phyloP scores from a whole-genome alignment of 2,329 filamentous ascomycete species.

The Phyllosticta citribraziliensis region DNA sequence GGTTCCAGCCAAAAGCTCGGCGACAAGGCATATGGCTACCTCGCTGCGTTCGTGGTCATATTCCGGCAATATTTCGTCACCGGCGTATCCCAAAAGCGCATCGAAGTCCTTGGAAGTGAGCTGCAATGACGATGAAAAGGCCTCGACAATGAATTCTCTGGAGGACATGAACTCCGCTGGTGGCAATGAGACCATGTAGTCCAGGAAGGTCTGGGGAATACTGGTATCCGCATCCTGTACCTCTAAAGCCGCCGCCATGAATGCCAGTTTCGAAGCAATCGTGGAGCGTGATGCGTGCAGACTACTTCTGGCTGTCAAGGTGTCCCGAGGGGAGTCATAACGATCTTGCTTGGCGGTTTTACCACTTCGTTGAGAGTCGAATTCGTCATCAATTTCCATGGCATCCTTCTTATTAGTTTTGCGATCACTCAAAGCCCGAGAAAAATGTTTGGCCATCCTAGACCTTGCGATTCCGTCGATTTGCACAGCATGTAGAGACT shows the following conservation, averaged over 20 bases:
- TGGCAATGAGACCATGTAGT: conserved; percentile 10
- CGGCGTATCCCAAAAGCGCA: conserved; percentile 38
- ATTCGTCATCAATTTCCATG: conserved; percentile 59
- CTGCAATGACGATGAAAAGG: conserved; percentile 14
- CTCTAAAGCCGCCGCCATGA: conserved; percentile 8
- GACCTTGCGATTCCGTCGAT: conserved; percentile 24
- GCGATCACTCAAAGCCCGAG: conserved; percentile 21
- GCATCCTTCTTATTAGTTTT: conserved; percentile 34
- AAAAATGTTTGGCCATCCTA: conserved; percentile 22
- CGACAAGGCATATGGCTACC: conserved; percentile 55
- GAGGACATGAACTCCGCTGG: conserved; percentile 12
- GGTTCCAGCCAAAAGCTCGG: conserved; percentile 58
- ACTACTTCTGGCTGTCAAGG: conserved; percentile 17
- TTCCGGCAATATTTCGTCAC: conserved; percentile 35
- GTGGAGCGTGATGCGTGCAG: background rate
- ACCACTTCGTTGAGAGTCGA: conserved; percentile 50
- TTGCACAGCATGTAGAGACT: conserved; percentile 11
- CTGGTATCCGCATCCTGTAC: background rate
- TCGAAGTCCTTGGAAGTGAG: conserved; percentile 28
- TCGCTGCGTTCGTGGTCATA: conserved; percentile 65
- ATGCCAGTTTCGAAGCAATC: conserved; percentile 8
- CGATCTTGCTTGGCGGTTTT: conserved; percentile 25
- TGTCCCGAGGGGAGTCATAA: conserved; percentile 38
- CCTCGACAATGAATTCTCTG: conserved; percentile 8
- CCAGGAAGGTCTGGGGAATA: conserved; percentile 12